phyloP scores from a whole-genome alignment of 108 stramenopile genomes.

The Cyclotella distinguenda region DNA sequence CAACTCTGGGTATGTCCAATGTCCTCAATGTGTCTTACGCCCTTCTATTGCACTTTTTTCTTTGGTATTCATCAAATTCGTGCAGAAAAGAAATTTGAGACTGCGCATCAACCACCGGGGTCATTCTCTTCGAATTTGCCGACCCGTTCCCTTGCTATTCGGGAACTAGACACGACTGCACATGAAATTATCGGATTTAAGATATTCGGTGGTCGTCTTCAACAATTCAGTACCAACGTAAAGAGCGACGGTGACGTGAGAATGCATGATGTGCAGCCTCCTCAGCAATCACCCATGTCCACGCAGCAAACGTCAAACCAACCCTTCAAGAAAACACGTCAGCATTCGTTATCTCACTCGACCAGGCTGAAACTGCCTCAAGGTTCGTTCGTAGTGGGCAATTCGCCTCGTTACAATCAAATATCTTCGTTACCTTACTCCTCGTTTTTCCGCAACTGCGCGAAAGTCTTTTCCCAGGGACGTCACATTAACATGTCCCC shows the following conservation, averaged over 20 bases:
- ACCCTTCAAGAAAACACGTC: constrained; percentile 26
- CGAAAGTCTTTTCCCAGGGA: no score
- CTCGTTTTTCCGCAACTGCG: no score
- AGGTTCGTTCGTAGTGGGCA: constrained; percentile 5
- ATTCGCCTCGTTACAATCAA: constrained; percentile 4
- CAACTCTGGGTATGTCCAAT: background rate
- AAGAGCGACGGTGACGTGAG: background rate
- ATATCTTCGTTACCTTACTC: no score
- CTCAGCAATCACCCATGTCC: background rate
- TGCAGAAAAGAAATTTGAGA: constrained; percentile 39
- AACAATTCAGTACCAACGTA: background rate
- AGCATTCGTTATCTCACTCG: background rate
- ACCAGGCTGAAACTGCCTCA: background rate
- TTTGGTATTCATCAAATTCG: background rate
- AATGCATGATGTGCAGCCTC: background rate
- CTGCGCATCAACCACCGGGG: background rate
- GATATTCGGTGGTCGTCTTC: constrained; percentile 17
- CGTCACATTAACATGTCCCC: no score
- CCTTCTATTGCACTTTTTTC: background rate
- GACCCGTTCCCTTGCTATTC: constrained; percentile 3
- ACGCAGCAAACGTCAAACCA: background rate
- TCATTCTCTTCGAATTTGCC: background rate
- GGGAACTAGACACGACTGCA: constrained; percentile 25
- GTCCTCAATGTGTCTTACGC: background rate
- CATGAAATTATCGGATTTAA: constrained; percentile 26